phyloP scores from a whole-genome alignment of 495 filamentous ascomycete genomes.

The Hypoxylon rickii region DNA sequence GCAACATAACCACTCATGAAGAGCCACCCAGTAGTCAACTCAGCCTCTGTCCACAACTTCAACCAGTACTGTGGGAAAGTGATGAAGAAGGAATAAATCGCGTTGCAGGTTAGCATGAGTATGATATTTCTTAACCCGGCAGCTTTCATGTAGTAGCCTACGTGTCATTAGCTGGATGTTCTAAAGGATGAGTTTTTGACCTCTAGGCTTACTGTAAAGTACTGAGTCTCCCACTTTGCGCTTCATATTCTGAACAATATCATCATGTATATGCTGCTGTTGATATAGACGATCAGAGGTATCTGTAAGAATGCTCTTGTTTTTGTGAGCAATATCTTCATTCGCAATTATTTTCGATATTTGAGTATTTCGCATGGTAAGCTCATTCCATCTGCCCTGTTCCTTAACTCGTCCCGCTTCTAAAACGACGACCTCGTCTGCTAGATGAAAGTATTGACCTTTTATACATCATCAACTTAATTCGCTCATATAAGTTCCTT shows the following conservation, averaged over 20 bases:
- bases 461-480: neutral
- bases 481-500: no score
- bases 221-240: constrained; percentile 56
- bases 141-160: constrained; percentile 60
- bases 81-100: constrained; percentile 42
- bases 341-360: constrained; percentile 30
- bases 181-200: constrained; percentile 2
- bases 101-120: constrained; percentile 43
- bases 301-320: neutral
- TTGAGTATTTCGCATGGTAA: constrained; percentile 23
- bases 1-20: constrained; percentile 40
- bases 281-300: neutral
- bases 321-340: constrained; percentile 2
- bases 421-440: constrained; percentile 59
- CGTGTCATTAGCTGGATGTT: constrained; percentile 2
- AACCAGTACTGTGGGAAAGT: constrained; percentile 48
- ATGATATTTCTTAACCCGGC: constrained; percentile 54
- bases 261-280: constrained; percentile 19
- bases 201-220: constrained; percentile 50
- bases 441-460: constrained; percentile 37
- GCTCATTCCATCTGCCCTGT: constrained; percentile 48
- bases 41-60: constrained; percentile 43
- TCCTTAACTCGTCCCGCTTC: constrained; percentile 53
- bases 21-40: constrained; percentile 14
- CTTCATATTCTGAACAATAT: constrained; percentile 26